Conservation (phyloP, 1,284 basidiomycete species). For the Leccinum subrobustum region DNA sequence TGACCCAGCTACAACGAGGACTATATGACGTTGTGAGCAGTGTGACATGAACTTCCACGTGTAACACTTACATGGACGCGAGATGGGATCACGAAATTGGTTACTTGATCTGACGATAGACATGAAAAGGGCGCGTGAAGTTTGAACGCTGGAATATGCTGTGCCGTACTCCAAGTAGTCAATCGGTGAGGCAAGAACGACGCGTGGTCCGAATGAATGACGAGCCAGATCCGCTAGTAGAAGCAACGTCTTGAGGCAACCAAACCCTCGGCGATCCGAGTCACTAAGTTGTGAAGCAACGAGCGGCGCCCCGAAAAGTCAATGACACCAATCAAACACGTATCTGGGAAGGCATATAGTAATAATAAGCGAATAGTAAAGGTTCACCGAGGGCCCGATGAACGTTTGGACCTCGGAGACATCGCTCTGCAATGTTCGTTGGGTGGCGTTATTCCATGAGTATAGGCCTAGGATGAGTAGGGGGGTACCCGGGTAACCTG, state of each 20-base stretch:
- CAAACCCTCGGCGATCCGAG: constrained; percentile 43
- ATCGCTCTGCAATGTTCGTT: too few species aligned
- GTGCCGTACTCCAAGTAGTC: constrained; percentile 79
- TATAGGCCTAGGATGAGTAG: too few species aligned
- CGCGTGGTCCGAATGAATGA: constrained; percentile 72
- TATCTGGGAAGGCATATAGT: too few species aligned
- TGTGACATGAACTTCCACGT: background rate
- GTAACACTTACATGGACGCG: constrained; percentile 51
- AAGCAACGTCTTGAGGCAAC: constrained; percentile 76
- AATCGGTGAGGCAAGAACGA: constrained; percentile 63
- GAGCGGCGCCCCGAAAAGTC: too few species aligned
- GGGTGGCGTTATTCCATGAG: too few species aligned
- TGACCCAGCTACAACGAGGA: constrained; percentile 78
- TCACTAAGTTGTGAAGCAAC: too few species aligned
- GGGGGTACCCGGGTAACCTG: too few species aligned
- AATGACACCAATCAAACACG: too few species aligned
- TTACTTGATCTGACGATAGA: constrained; percentile 54
- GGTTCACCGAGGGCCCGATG: too few species aligned
- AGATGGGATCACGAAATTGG: constrained; percentile 69
- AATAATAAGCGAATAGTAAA: too few species aligned
- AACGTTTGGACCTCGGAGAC: too few species aligned
- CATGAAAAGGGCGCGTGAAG: background rate
- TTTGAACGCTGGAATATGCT: constrained; percentile 28
- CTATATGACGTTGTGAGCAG: constrained; percentile 29
- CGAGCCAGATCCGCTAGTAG: constrained; percentile 30